Evolutionary conservation across 768 basidiomycete genomes (phyloP).

Genomic region (Hypsizygus marmoreus): DNA sequence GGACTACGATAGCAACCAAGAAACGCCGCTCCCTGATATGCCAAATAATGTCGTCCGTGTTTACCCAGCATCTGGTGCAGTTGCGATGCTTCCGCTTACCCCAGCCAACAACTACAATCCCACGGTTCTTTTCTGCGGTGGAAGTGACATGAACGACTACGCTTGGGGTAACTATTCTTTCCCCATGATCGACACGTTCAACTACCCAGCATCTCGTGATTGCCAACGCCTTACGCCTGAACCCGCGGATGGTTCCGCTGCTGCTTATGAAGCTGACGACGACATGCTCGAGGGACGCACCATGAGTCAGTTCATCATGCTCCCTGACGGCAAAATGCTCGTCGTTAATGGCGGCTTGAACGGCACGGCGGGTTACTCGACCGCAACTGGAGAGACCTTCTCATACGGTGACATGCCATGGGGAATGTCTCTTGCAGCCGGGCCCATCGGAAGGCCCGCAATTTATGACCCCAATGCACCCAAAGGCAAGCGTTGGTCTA

Average conservation of each 20-base stretch:
- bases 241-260: constrained; percentile 63
- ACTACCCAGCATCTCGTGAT: constrained; percentile 65
- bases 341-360: constrained; percentile 82
- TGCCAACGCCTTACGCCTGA: constrained; percentile 89
- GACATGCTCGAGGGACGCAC: constrained; percentile 72
- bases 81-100: constrained; percentile 89
- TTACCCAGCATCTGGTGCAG: constrained; percentile 88
- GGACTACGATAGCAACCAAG: constrained; percentile 58
- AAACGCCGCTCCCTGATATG: constrained; percentile 71
- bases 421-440: constrained; percentile 75
- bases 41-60: constrained; percentile 74
- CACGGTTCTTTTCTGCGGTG: constrained; percentile 90
- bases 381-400: constrained; percentile 50
- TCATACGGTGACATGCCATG: constrained; percentile 60
- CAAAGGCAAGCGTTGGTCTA: constrained; percentile 74
- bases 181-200: constrained; percentile 75
- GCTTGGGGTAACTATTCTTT: constrained; percentile 77
- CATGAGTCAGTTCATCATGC: constrained; percentile 90
- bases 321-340: constrained; percentile 78
- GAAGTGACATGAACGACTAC: constrained; percentile 71
- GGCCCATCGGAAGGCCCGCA: constrained; percentile 76
- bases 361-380: constrained; percentile 88
- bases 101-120: constrained; percentile 86
- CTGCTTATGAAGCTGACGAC: constrained; percentile 72
- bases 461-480: constrained; percentile 81